These are phyloP conservation scores for Allomyces macrogynus DNA, from an alignment of 192 early-diverging fungal species.

Conservation along the genomic window DNA sequence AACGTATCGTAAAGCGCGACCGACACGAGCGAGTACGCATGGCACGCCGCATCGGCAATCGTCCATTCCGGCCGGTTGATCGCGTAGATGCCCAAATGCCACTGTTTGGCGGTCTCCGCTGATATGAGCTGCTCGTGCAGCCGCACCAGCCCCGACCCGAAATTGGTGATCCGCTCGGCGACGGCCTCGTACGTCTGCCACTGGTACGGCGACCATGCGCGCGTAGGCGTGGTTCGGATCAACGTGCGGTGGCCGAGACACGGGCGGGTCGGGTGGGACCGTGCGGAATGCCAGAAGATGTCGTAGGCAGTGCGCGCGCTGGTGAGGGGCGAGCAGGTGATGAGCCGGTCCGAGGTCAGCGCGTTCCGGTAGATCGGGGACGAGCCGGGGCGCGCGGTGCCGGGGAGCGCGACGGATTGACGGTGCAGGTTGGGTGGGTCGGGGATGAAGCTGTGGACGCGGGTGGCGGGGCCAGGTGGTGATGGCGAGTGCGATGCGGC, in stretches of 20 bases:
- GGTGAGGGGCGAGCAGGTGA: background rate
- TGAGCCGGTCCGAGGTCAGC: background rate
- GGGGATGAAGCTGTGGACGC: background rate
- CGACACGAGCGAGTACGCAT: slow-evolving; percentile 36
- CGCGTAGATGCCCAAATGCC: slow-evolving; percentile 47
- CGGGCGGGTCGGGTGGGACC: slow-evolving; percentile 10
- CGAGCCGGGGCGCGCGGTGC: background rate
- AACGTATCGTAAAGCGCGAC: slow-evolving; percentile 85
- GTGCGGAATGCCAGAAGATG: background rate
- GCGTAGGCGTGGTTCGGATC: slow-evolving; percentile 28
- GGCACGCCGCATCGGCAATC: slow-evolving; percentile 41
- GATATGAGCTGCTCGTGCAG: background rate
- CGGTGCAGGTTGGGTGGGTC: background rate
- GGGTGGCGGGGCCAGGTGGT: too few species aligned
- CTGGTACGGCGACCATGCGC: slow-evolving; percentile 16
- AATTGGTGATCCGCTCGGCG: slow-evolving; percentile 30
- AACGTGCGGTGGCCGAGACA: slow-evolving; percentile 45
- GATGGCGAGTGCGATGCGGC: slow-evolving; percentile 60
- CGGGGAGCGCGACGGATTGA: background rate
- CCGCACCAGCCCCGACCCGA: slow-evolving; percentile 49
- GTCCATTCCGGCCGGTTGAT: slow-evolving; percentile 59
- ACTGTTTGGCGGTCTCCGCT: background rate
- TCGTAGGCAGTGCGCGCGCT: background rate
- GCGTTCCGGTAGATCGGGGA: background rate
- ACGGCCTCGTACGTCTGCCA: slow-evolving; percentile 52